Base-by-base conservation (phyloP, 768 basidiomycete species). In the Psilocybe cubensis region DNA sequence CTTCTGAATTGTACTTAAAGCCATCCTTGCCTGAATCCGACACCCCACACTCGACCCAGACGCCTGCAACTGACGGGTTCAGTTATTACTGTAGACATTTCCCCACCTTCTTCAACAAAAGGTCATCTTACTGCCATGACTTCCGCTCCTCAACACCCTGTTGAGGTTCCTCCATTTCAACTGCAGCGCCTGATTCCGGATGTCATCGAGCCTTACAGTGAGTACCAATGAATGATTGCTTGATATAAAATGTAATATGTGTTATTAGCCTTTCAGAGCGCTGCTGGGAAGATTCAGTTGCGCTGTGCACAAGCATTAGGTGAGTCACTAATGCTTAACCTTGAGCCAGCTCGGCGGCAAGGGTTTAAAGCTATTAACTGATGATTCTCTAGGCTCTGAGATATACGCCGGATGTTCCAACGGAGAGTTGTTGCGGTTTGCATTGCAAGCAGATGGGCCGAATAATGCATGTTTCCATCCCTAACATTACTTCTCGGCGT, bases 361-460 rank as follows among this genome's bases (percentile, higher is more conserved):
- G 12, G 1, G 33, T 24, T 46, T 18, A 33, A 52, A 4, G 35
- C 43, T 23, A 25, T 11, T 38, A 8, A 6, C 17, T 8, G 10
- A 38, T 38, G n/a, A n/a, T n/a, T n/a, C n/a, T n/a, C n/a, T 51
- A 92, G 92, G 88, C 28, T 86, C 87, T 40, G 94, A 97, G 66
- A 83, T 96, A 23, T 96, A 94, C 62, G 82, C 93, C 11, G 95
- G 94, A 11, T 90, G 89, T 59, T 85, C 87, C 20, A 92, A 94
- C 57, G 94, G 95, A 20, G 85, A 92, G 62, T 79, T 97, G 7
- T 74, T 94, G 31, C 87, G 94, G 41, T 96, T 89, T 68, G 80
- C 88, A 1, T 76, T 92, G 20, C 88, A 88, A 63, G 80, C 79
- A 2, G 84, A 83, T 62, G 77, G 80, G 59, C 71, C 80, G 21